A percentile compares a stretch with the other conserved stretches of the same genome.
Evolutionary conservation across 371 early-diverging fungal species (phyloP).

Genomic region (Sporodiniella umbellata): DNA sequence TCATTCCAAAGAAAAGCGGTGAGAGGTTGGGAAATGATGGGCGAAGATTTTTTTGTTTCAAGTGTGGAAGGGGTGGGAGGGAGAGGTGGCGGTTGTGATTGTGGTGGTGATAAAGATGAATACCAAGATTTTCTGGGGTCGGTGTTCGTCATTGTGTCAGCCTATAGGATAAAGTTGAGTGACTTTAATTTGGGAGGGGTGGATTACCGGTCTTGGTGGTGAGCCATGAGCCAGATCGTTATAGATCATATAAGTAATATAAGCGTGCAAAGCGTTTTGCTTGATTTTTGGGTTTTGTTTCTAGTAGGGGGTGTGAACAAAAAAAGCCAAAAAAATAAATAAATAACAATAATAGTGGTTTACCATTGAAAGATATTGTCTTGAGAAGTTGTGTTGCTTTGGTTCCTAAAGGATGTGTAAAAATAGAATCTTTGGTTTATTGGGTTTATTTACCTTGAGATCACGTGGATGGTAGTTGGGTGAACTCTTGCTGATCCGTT

Average conservation of each 20-base stretch:
- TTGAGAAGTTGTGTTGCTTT: slow-evolving; percentile 15
- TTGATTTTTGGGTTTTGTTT: slow-evolving; percentile 54
- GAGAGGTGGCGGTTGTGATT: slow-evolving; percentile 1
- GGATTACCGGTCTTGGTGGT: neutral
- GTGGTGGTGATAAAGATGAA: slow-evolving; percentile 2
- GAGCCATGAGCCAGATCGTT: slow-evolving; percentile 39
- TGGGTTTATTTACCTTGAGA: slow-evolving; percentile 4
- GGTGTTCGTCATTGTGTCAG: too few species aligned
- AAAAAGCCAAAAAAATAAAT: neutral
- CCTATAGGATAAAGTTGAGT: neutral
- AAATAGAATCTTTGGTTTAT: neutral
- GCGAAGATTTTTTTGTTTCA: slow-evolving; percentile 14
- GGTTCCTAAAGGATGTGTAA: neutral
- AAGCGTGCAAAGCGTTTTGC: slow-evolving; percentile 57
- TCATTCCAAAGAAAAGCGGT: slow-evolving; percentile 41
- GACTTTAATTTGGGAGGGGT: neutral
- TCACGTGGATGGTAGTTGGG: slow-evolving; percentile 3
- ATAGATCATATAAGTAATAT: slow-evolving; percentile 59
- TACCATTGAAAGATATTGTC: slow-evolving; percentile 29
- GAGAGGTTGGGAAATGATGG: slow-evolving; percentile 23
- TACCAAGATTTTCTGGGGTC: slow-evolving; percentile 11
- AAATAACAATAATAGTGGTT: neutral
- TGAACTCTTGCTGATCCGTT: neutral
- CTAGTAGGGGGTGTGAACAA: too few species aligned
- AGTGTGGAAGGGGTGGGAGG: slow-evolving; percentile 23